Percentiles rank a stretch among this genome's conserved stretches.
phyloP scores from a whole-genome alignment of 208 protist genomes.

The Lotmaria passim region DNA sequence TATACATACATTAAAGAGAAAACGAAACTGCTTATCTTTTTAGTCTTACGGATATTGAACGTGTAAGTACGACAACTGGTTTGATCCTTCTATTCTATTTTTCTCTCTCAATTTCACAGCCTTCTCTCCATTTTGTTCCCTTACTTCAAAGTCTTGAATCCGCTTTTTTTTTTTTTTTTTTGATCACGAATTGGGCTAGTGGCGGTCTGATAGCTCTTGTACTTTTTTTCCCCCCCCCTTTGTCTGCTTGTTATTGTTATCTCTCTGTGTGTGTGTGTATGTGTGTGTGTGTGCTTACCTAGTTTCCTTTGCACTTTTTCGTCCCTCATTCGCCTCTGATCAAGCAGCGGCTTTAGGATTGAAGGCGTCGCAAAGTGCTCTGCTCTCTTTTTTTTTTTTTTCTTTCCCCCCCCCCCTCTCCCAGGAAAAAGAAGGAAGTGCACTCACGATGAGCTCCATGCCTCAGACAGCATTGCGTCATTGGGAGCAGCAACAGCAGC shows the following conservation, averaged over 20 bases:
- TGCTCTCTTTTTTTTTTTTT: too few relatives aligned
- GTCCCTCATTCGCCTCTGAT: too few relatives aligned
- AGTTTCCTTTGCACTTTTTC: too few relatives aligned
- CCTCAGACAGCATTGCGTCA: not conserved
- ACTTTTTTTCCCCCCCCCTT: conserved; percentile 13
- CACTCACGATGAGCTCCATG: not conserved
- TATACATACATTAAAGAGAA: too few relatives aligned
- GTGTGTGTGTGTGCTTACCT: conserved; percentile 6
- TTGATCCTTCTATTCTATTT: not conserved
- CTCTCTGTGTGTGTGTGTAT: conserved; percentile 10
- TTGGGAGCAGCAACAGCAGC: not conserved
- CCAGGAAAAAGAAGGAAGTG: not conserved
- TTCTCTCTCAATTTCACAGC: not conserved
- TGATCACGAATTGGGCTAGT: too few relatives aligned
- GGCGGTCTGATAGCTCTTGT: not conserved
- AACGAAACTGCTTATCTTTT: too few relatives aligned
- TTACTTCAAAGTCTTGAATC: too few relatives aligned
- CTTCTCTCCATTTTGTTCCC: conserved; percentile 12
- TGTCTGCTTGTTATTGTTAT: not conserved
- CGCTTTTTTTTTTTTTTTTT: conserved; percentile 8
- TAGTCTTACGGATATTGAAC: too few relatives aligned
- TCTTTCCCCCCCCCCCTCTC: too few relatives aligned
- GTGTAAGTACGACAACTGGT: too few relatives aligned
- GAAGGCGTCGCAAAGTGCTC: too few relatives aligned
- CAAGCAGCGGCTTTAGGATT: too few relatives aligned